Evolutionary conservation across 768 basidiomycete species (phyloP), one percentile per base, ranked within the genome.

Genomic region (Russula brevipes): DNA sequence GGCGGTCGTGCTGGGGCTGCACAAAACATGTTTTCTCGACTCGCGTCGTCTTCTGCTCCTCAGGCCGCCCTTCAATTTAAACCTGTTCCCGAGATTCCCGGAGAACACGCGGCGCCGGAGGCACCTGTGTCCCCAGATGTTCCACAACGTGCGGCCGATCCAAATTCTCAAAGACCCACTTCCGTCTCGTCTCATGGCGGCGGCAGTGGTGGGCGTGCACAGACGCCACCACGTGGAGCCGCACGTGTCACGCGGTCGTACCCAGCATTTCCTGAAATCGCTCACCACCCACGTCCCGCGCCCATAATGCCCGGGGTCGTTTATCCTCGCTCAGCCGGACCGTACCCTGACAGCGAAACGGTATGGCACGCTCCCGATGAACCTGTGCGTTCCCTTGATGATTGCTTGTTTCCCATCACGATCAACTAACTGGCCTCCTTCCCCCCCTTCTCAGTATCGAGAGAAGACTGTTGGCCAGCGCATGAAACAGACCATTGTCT

Each of bases 151-250:
- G 12, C 19, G 8, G 19, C 30, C 12, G 53, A 64, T 17, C 2
- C 17, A 6, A 19, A 19, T 14, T 0, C 8, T n/a, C 53, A n/a
- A 2, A 35, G 0, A 36, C 17, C 52, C 14, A 9, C 41, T 12
- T 59, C 53, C 3, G 0, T 38, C 24, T 49, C 57, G 1, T 54
- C 58, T 16, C 57, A 59, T 16, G 47, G 47, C 33, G 11, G 31
- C 8, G 41, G 54, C 6, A 10, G 16, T 42, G 33, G 42, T 7
- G 39, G 19, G 1, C 53, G 46, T 5, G 19, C 24, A 2, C 0
- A 11, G 16, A 55, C 63, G 19, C 58, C 63, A 8, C 57, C 63
- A 17, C 53, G 30, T 24, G 53, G 46, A 14, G 7, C 24, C 16
- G 30, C 52, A 5, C 63, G 47, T 46, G 30, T 33, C 17, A 46